Base-by-base conservation (phyloP, 805 yeast species). In the Candida xiaguanensis region DNA sequence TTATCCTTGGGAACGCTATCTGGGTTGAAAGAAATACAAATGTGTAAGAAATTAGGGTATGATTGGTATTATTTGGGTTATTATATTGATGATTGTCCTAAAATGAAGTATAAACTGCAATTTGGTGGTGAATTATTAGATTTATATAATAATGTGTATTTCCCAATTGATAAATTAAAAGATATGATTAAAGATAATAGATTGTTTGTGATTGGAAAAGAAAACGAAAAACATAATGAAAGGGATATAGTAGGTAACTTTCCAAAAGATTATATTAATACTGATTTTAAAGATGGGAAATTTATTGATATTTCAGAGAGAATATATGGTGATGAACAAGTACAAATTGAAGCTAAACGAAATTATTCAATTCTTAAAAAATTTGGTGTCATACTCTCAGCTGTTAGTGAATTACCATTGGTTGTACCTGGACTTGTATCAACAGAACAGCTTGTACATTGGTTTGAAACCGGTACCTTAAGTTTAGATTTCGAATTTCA, bases 41-140 rank as follows among this genome's bases (percentile, higher is more conserved):
- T 85, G 56, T 64, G 80, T 4, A 47, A 68, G 19, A 56, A 72
- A 30, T 60, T 78, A 27, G 63, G 67, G 6, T 33, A 67, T 33
- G 69, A 74, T 3, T 78, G 75, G 59, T 86, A 88, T 53, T 85
- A 85, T 50, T 53, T 89, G 60, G 97, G 97, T 0, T 86, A 78
- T 48, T 89, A 80, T 52, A 78, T 87, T 32, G 80, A 80, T 4
- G 89, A 83, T 47, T 86, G 96, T 56, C 69, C 65, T 1, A 89
- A 89, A 58, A 88, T 89, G 96, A 69, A 65, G 34, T 90, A 90
- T 54, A 89, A 89, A 59, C 78, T 73, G 19, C 75, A 78, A 44
- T 88, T 83, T 58, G 91, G 91, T 1, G 93, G 90, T 4, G 84
- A 83, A 47, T 51, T 85, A 4, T 55, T 83, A 33, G 89, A 85